These are phyloP conservation scores for Aspergillus fijiensis DNA, from an alignment of 2,329 filamentous ascomycete genomes.

Conservation along the genomic window DNA sequence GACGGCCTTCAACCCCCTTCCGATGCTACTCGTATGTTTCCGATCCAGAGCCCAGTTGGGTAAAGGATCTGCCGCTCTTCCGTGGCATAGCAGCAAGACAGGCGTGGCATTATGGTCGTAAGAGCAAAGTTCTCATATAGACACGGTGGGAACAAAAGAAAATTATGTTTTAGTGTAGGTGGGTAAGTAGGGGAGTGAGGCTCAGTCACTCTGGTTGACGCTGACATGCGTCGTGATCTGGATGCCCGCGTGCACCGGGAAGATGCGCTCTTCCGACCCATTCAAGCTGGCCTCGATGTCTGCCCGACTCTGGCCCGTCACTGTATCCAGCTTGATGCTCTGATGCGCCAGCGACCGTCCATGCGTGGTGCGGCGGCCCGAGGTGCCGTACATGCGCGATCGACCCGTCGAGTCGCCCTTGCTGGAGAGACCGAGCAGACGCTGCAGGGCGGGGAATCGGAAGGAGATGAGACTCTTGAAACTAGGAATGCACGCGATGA, in stretches of 20 bases:
- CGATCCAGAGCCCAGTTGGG: neutral
- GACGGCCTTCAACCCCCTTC: neutral
- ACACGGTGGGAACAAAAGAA: neutral
- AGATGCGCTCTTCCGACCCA: conserved; percentile 2
- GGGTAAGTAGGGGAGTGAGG: neutral
- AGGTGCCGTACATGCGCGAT: conserved; percentile 1
- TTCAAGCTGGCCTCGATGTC: conserved; percentile 1
- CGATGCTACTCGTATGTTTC: neutral
- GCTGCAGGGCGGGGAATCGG: conserved; percentile 3
- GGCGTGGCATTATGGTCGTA: neutral
- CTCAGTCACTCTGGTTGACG: conserved; percentile 1
- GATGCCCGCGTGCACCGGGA: neutral
- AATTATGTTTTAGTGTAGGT: no score
- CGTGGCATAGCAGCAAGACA: neutral
- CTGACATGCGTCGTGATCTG: conserved; percentile 3
- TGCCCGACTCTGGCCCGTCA: neutral
- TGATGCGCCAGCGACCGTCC: neutral
- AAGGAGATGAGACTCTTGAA: conserved; percentile 8
- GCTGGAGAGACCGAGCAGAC: conserved; percentile 3
- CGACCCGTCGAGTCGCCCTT: conserved; percentile 2
- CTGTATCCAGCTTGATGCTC: conserved; percentile 1
- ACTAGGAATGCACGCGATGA: conserved; percentile 18
- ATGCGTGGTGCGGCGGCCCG: neutral
- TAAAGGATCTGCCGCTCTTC: neutral
- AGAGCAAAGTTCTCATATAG: neutral